These are phyloP conservation scores for Rhodocollybia butyracea DNA, from an alignment of 768 basidiomycete genomes.

Conservation along the genomic window DNA sequence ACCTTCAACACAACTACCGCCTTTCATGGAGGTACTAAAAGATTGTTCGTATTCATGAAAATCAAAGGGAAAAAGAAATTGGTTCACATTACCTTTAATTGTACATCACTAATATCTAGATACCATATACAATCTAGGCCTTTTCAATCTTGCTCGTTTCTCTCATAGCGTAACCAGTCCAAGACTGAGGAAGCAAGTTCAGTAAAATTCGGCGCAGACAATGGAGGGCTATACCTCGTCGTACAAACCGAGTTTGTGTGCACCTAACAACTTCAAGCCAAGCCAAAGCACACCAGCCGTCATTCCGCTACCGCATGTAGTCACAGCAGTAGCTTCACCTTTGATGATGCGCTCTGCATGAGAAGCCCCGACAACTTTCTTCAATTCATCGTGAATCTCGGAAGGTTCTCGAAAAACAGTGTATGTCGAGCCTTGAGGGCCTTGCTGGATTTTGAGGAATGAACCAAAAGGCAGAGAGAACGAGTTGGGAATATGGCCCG, in stretches of 20 bases:
- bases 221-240: slow-evolving; percentile 71
- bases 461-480: slow-evolving; percentile 78
- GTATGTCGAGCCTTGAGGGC: slow-evolving; percentile 44
- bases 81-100: background rate
- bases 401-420: slow-evolving; percentile 56
- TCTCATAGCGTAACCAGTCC: slow-evolving; percentile 90
- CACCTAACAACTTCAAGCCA: slow-evolving; percentile 73
- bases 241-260: slow-evolving; percentile 68
- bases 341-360: slow-evolving; percentile 52
- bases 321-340: slow-evolving; percentile 60
- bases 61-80: background rate
- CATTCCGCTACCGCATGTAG: slow-evolving; percentile 96
- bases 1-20: slow-evolving; percentile 47
- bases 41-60: slow-evolving; percentile 26
- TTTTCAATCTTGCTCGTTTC: slow-evolving; percentile 72
- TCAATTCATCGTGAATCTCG: slow-evolving; percentile 59
- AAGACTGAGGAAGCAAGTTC: slow-evolving; percentile 53
- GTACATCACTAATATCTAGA: slow-evolving; percentile 2
- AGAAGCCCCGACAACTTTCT: slow-evolving; percentile 58
- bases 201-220: slow-evolving; percentile 7
- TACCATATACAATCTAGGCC: background rate
- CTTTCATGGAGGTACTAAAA: slow-evolving; percentile 65
- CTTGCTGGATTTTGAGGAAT: slow-evolving; percentile 52
- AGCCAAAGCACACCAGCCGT: slow-evolving; percentile 95
- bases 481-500: slow-evolving; percentile 91